These are phyloP conservation scores for Limnanthes douglasii DNA, from an alignment of 345 rosid genomes.

Conservation along the genomic window DNA sequence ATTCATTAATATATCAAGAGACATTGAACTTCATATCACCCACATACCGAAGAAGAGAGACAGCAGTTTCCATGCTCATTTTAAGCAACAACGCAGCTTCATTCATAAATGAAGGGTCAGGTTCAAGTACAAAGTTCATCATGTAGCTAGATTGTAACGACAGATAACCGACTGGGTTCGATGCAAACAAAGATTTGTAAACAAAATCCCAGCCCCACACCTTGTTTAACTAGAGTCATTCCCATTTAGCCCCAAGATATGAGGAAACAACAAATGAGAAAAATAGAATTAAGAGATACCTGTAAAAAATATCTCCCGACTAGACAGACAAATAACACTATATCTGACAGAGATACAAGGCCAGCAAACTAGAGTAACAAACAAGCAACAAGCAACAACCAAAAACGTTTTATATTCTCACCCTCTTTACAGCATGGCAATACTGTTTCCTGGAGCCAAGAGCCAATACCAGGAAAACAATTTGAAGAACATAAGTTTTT, in stretches of 20 bases:
- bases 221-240: not conserved
- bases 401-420: slow-evolving; percentile 15
- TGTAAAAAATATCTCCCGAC: slow-evolving; percentile 89
- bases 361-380: too few relatives aligned
- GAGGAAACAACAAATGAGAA: not conserved
- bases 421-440: slow-evolving; percentile 72
- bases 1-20: not conserved
- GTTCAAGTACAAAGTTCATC: slow-evolving; percentile 89
- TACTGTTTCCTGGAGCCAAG: slow-evolving; percentile 69
- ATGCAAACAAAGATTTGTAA: not conserved
- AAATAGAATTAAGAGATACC: slow-evolving; percentile 21
- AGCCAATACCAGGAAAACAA: slow-evolving; percentile 70
- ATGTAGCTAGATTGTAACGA: slow-evolving; percentile 42
- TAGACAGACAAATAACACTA: slow-evolving; percentile 53
- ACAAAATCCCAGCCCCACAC: not conserved
- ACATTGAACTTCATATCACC: not conserved
- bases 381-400: too few relatives aligned
- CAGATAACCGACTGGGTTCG: not conserved
- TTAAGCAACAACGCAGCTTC: slow-evolving; percentile 61
- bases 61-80: slow-evolving; percentile 75
- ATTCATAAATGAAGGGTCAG: slow-evolving; percentile 48
- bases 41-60: slow-evolving; percentile 53
- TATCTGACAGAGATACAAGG: slow-evolving; percentile 3
- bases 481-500: slow-evolving; percentile 68
- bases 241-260: not conserved